Percentiles rank a stretch among this genome's conserved stretches.
phyloP scores from a whole-genome alignment of 2,329 filamentous ascomycete species.

The Byssothecium circinans region DNA sequence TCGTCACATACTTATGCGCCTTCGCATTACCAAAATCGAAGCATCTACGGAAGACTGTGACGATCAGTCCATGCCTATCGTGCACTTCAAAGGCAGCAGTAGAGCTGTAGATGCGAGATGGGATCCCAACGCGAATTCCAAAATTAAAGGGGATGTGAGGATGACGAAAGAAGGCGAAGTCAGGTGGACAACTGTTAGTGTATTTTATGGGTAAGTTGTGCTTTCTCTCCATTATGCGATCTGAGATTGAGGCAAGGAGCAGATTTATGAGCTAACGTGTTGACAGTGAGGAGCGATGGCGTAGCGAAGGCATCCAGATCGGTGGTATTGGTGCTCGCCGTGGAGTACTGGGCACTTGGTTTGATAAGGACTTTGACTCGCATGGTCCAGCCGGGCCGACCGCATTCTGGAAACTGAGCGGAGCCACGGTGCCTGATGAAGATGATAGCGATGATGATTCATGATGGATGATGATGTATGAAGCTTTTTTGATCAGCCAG shows the following conservation, averaged over 20 bases:
- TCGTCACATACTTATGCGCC: conserved; percentile 68
- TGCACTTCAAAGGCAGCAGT: conserved; percentile 67
- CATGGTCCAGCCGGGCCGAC: conserved; percentile 74
- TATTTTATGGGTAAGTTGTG: conserved; percentile 54
- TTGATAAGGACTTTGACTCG: conserved; percentile 69
- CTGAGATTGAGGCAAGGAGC: not conserved
- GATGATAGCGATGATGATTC: conserved; percentile 9
- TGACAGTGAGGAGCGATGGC: conserved; percentile 69
- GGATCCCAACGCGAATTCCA: conserved; percentile 70
- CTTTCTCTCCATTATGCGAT: not conserved
- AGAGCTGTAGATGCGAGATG: conserved; percentile 64
- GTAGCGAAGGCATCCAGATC: conserved; percentile 74
- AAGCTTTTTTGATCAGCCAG: too few species aligned
- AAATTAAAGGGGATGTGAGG: conserved; percentile 66
- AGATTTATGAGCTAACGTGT: conserved; percentile 26
- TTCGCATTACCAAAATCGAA: conserved; percentile 63
- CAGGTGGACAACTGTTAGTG: conserved; percentile 70
- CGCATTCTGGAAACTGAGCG: conserved; percentile 74
- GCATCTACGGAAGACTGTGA: conserved; percentile 58
- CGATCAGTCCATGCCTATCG: conserved; percentile 62
- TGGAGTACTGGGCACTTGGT: conserved; percentile 76
- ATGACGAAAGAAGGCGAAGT: conserved; percentile 71
- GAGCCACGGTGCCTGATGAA: conserved; percentile 33
- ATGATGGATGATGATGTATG: not conserved
- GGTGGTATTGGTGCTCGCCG: conserved; percentile 66